Conservation (phyloP, 345 rosid genomes). For the Citrus sp. region DNA sequence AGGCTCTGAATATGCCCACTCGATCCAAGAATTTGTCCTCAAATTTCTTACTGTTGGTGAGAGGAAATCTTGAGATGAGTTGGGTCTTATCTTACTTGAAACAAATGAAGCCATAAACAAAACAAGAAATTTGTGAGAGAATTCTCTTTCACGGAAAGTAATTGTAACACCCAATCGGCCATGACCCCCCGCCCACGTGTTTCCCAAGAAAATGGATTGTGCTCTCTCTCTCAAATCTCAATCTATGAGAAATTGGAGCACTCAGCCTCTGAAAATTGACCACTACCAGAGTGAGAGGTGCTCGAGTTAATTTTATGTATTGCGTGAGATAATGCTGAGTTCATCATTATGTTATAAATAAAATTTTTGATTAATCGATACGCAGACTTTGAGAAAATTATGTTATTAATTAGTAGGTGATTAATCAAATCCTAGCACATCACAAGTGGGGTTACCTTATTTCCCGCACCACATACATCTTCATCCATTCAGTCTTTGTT, state of each 20-base stretch:
- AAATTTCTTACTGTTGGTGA: too few relatives aligned
- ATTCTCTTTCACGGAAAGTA: not conserved
- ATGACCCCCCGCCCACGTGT: too few relatives aligned
- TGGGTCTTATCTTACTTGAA: too few relatives aligned
- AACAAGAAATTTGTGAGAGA: not conserved
- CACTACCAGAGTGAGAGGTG: not conserved
- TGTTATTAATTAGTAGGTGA: constrained; percentile 22
- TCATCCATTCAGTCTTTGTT: not conserved
- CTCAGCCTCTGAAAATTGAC: not conserved
- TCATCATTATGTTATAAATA: constrained; percentile 18
- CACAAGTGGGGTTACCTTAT: constrained; percentile 19
- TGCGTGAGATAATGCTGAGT: constrained; percentile 33
- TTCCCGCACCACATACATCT: not conserved
- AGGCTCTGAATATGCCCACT: not conserved
- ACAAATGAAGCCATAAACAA: not conserved
- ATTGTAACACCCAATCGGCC: too few relatives aligned
- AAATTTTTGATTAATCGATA: not conserved
- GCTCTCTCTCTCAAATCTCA: not conserved
- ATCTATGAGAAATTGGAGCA: not conserved
- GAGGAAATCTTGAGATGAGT: too few relatives aligned
- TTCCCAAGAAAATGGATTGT: not conserved
- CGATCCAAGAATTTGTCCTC: too few relatives aligned
- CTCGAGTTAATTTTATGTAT: not conserved
- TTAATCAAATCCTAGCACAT: constrained; percentile 15
- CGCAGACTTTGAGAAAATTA: not conserved